phyloP scores from a whole-genome alignment of 1,139 yeast genomes.

The Candida tropicalis region DNA sequence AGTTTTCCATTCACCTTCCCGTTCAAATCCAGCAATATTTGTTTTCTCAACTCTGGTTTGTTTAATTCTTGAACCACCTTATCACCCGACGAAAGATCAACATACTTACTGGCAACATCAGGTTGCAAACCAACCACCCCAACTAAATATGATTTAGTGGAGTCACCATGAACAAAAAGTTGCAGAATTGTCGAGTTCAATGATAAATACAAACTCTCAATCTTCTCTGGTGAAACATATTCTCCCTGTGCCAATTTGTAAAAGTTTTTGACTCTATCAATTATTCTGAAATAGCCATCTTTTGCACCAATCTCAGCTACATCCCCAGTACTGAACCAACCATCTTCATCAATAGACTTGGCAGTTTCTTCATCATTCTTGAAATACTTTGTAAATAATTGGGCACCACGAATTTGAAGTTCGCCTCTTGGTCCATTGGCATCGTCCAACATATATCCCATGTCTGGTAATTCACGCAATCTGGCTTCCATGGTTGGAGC shows the following conservation, averaged over 20 bases:
- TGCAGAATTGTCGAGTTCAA: slow-evolving; percentile 55
- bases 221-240: slow-evolving; percentile 77
- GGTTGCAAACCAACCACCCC: slow-evolving; percentile 44
- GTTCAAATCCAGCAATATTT: slow-evolving; percentile 32
- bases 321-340: slow-evolving; percentile 82
- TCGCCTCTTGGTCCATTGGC: slow-evolving; percentile 54
- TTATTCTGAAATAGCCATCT: slow-evolving; percentile 54
- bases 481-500: slow-evolving; percentile 57
- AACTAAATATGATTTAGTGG: slow-evolving; percentile 32
- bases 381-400: slow-evolving; percentile 60
- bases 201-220: slow-evolving; percentile 66
- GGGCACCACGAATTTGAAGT: slow-evolving; percentile 68
- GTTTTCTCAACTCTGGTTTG: slow-evolving; percentile 9
- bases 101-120: slow-evolving; percentile 10
- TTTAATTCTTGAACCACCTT: not conserved
- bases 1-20: slow-evolving; percentile 24
- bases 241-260: slow-evolving; percentile 84
- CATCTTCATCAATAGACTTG: slow-evolving; percentile 27
- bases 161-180: slow-evolving; percentile 52
- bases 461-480: slow-evolving; percentile 65
- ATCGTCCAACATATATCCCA: slow-evolving; percentile 57
- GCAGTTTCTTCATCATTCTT: slow-evolving; percentile 48
- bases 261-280: slow-evolving; percentile 80
- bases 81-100: slow-evolving; percentile 1
- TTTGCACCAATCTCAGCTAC: slow-evolving; percentile 55